Evolutionary conservation across 202 grass and related monocot genomes (phyloP).

Genomic region (Carex arenaria): DNA sequence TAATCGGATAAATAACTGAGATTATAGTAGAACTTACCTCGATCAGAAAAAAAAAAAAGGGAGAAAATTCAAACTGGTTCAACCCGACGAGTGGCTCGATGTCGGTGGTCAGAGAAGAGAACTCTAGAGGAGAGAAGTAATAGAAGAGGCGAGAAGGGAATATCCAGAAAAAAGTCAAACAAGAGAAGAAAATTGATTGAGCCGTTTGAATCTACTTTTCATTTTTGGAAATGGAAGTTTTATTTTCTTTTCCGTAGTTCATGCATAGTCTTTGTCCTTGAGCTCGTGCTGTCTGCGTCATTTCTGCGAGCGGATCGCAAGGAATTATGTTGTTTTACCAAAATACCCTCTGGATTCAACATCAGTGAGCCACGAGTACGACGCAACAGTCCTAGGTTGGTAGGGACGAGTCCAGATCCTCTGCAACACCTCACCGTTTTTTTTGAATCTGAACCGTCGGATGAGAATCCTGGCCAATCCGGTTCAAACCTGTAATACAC

Average conservation of each 20-base stretch:
- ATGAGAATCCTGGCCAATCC: no score
- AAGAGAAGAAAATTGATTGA: background rate
- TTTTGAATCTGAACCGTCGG: no score
- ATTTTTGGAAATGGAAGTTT: background rate
- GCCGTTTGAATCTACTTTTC: background rate
- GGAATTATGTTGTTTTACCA: background rate
- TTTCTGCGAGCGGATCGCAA: background rate
- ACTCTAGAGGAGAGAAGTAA: conserved; percentile 12
- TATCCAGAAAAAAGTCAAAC: conserved; percentile 37
- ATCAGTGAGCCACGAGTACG: background rate
- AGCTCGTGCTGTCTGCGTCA: background rate
- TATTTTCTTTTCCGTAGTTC: background rate
- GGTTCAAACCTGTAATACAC: no score
- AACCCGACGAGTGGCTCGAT: background rate
- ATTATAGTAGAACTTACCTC: conserved; percentile 28
- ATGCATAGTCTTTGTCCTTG: background rate
- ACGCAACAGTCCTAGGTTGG: background rate
- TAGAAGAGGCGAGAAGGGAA: conserved; percentile 27
- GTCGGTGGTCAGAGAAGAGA: conserved; percentile 17
- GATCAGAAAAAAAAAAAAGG: conserved; percentile 9
- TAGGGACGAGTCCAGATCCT: background rate
- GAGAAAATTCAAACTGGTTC: background rate
- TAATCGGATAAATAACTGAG: conserved; percentile 26
- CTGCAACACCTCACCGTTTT: no score
- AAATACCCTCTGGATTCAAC: background rate